Conservation (phyloP, 495 filamentous ascomycete species). For the Lineolata rhizophorae region DNA sequence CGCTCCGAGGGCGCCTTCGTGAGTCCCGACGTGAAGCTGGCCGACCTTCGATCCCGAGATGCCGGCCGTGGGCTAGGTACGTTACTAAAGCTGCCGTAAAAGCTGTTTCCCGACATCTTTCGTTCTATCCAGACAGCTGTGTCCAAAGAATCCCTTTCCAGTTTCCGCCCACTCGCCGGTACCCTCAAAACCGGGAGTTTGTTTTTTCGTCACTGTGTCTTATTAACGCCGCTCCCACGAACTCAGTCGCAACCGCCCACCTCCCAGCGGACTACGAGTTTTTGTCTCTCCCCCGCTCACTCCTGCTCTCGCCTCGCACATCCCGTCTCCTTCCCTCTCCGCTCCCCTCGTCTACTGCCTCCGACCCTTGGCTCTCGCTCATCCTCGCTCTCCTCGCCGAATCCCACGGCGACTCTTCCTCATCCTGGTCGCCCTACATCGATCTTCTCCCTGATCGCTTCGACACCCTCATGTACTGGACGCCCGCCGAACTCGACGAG, state of each 20-base stretch:
- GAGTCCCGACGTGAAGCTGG: neutral
- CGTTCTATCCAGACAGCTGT: no score
- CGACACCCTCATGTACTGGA: slow-evolving; percentile 86
- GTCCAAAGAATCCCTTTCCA: no score
- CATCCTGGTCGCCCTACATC: slow-evolving; percentile 63
- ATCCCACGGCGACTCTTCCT: slow-evolving; percentile 33
- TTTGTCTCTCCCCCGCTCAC: neutral
- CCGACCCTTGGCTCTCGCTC: slow-evolving; percentile 34
- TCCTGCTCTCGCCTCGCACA: no score
- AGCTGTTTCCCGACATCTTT: no score
- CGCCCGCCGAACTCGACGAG: slow-evolving; percentile 39
- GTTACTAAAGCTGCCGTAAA: no score
- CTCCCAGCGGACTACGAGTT: neutral
- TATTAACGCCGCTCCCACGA: no score
- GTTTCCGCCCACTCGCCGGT: no score
- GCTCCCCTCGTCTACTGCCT: neutral
- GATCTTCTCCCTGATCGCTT: slow-evolving; percentile 53
- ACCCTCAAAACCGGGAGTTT: no score
- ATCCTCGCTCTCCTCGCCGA: slow-evolving; percentile 72
- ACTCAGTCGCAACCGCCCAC: neutral
- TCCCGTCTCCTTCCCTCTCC: neutral
- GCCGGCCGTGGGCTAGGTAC: neutral
- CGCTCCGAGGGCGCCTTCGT: neutral
- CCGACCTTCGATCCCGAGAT: neutral
- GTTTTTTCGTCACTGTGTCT: no score